phyloP scores from a whole-genome alignment of 805 yeast species.

The Yamadazyma olivae region DNA sequence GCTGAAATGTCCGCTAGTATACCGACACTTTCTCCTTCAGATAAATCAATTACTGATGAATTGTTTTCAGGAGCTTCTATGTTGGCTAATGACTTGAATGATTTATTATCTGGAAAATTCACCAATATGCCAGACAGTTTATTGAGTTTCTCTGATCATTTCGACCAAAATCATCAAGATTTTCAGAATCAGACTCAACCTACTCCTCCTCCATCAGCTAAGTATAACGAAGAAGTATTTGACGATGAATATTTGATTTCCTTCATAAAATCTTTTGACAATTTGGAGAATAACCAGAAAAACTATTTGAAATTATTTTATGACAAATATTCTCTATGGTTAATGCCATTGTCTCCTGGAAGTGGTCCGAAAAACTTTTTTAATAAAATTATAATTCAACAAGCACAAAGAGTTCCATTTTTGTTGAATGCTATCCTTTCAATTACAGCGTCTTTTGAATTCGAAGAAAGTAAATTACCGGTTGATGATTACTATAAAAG shows the following conservation, averaged over 20 bases:
- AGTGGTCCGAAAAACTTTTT: conserved; percentile 14
- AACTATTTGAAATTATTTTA: conserved; percentile 15
- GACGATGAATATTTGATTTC: conserved; percentile 9
- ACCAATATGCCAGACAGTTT: conserved; percentile 8
- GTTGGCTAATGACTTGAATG: conserved; percentile 12
- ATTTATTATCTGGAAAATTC: conserved; percentile 8
- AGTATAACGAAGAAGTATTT: conserved; percentile 6
- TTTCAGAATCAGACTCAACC: not conserved
- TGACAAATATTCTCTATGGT: conserved; percentile 16
- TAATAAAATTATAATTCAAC: conserved; percentile 13
- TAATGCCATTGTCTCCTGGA: conserved; percentile 15
- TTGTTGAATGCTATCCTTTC: conserved; percentile 15
- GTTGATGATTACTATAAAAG: conserved; percentile 11
- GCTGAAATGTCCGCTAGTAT: too few relatives aligned
- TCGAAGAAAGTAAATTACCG: conserved; percentile 7
- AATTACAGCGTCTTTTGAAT: conserved; percentile 16
- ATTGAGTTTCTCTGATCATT: not conserved
- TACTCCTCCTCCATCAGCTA: conserved; percentile 3
- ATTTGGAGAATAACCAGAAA: conserved; percentile 13
- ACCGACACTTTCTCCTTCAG: not conserved
- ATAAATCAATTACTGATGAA: conserved; percentile 4
- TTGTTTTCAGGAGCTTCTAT: conserved; percentile 11
- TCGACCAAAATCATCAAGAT: not conserved
- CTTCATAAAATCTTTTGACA: conserved; percentile 10
- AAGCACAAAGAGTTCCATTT: conserved; percentile 14